Percentiles rank a stretch among this genome's conserved stretches.
phyloP scores from a whole-genome alignment of 345 rosid species.

The Aquilaria sinensis region DNA sequence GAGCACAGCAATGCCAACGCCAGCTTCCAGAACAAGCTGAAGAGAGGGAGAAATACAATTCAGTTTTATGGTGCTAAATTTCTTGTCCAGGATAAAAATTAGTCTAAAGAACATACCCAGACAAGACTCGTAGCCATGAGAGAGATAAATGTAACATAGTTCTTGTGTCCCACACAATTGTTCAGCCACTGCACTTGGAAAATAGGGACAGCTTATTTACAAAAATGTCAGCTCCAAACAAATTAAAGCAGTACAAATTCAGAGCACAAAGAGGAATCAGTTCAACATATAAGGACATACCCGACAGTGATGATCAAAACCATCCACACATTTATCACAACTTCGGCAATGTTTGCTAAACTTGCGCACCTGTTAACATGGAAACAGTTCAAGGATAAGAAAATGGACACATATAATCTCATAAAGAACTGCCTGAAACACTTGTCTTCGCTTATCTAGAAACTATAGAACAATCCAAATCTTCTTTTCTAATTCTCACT shows the following conservation, averaged over 20 bases:
- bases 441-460: too few relatives aligned
- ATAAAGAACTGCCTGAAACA: too few relatives aligned
- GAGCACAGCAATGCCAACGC: conserved; percentile 82
- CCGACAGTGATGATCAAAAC: conserved; percentile 98
- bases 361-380: conserved; percentile 67
- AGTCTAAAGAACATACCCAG: conserved; percentile 58
- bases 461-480: too few relatives aligned
- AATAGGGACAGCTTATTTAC: conserved; percentile 18
- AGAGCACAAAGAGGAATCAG: conserved; percentile 7
- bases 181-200: conserved; percentile 87
- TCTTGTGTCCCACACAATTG: conserved; percentile 93
- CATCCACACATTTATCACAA: conserved; percentile 96
- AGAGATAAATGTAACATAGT: conserved; percentile 76
- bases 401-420: background rate
- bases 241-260: conserved; percentile 12
- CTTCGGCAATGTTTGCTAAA: conserved; percentile 96
- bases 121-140: conserved; percentile 86
- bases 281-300: conserved; percentile 34
- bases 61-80: background rate
- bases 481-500: too few relatives aligned
- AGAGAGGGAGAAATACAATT: conserved; percentile 1
- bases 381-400: conserved; percentile 10
- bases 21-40: conserved; percentile 87
- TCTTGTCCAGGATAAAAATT: background rate
- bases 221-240: conserved; percentile 8